These are phyloP conservation scores for Thamnidium elegans DNA, from an alignment of 192 early-diverging fungal species.

Conservation along the genomic window DNA sequence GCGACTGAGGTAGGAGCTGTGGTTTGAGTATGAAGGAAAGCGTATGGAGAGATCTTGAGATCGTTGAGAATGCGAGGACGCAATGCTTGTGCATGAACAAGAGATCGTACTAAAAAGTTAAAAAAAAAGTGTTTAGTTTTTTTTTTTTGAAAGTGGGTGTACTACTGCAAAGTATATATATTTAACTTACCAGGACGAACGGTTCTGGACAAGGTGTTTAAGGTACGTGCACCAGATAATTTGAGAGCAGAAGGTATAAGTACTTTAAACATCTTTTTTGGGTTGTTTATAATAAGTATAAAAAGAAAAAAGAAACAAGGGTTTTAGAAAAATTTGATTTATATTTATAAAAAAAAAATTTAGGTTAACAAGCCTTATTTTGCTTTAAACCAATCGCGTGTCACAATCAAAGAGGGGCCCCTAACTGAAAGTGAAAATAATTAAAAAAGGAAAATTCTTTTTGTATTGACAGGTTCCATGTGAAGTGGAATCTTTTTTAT, in stretches of 20 bases:
- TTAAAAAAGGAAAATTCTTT: no score
- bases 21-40: conserved; percentile 16
- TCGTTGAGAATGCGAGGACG: not conserved
- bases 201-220: no score
- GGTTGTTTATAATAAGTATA: no score
- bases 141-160: conserved; percentile 4
- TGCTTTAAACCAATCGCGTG: not conserved
- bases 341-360: not conserved
- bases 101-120: not conserved
- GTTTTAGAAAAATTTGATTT: not conserved
- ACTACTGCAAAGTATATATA: no score
- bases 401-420: no score
- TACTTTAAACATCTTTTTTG: conserved; percentile 17
- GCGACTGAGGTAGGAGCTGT: not conserved
- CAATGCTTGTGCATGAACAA: no score
- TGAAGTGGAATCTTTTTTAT: no score
- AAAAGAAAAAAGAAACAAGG: not conserved
- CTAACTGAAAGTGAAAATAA: no score
- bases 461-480: no score
- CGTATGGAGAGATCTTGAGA: conserved; percentile 17
- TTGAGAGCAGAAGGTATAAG: not conserved
- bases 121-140: not conserved
- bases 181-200: no score
- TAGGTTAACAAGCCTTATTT: no score
- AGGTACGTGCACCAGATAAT: not conserved